These are phyloP conservation scores for Pinguiococcus pyrenoidosus DNA, from an alignment of 108 stramenopile genomes.

Conservation along the genomic window DNA sequence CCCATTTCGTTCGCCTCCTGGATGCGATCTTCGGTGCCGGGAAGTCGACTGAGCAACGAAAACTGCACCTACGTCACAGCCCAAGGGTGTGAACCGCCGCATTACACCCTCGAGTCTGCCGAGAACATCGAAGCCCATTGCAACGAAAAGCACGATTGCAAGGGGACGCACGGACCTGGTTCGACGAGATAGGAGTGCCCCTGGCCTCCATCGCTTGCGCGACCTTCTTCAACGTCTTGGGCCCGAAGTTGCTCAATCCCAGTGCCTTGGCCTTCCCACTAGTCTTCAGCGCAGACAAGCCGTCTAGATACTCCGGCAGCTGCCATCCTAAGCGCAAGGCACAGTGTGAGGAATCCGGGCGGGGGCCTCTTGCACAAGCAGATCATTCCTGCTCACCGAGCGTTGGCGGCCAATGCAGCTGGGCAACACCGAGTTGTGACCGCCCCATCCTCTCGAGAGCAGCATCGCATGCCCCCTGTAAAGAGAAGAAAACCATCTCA, in stretches of 20 bases:
- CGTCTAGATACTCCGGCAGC: conserved; percentile 13
- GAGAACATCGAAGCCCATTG: no score
- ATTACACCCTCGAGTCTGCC: no score
- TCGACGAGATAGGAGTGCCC: conserved; percentile 17
- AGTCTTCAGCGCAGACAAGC: conserved; percentile 7
- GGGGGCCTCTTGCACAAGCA: no score
- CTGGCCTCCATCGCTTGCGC: conserved; percentile 5
- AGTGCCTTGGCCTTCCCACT: conserved; percentile 14
- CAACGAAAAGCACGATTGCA: background rate
- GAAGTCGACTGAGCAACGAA: conserved; percentile 20
- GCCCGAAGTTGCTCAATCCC: conserved; percentile 31
- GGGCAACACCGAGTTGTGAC: no score
- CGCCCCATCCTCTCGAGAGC: no score
- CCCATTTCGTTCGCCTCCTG: conserved; percentile 14
- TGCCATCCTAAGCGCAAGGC: no score
- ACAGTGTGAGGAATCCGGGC: no score
- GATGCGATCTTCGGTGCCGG: conserved; percentile 17
- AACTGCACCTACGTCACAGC: conserved; percentile 19
- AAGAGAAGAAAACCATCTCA: no score
- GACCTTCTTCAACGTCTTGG: conserved; percentile 12
- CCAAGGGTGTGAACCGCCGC: no score
- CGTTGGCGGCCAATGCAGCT: conserved; percentile 31
- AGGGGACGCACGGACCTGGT: conserved; percentile 2
- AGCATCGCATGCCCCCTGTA: no score
- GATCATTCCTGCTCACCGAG: conserved; percentile 30